phyloP scores from a whole-genome alignment of 2,329 filamentous ascomycete species.

The Corinectria fuckeliana region DNA sequence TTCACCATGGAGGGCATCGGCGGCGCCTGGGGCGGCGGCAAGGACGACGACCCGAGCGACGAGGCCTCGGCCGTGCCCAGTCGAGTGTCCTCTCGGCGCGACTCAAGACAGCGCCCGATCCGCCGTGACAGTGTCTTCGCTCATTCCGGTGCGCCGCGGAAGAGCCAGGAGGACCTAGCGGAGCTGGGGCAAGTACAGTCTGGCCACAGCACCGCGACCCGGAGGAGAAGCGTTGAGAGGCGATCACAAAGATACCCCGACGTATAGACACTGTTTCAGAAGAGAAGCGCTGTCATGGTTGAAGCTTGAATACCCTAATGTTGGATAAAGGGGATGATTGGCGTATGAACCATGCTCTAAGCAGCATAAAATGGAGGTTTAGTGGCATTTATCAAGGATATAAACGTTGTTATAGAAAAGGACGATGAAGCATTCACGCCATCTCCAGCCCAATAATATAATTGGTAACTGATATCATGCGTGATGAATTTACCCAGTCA shows the following conservation, averaged over 20 bases:
- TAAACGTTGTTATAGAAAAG: neutral
- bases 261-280: slow-evolving; percentile 5
- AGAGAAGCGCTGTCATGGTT: neutral
- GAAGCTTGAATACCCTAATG: neutral
- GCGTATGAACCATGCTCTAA: neutral
- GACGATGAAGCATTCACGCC: neutral
- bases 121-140: slow-evolving; percentile 37
- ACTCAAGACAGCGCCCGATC: slow-evolving; percentile 8
- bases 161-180: slow-evolving; percentile 45
- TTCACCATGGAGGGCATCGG: slow-evolving; percentile 81
- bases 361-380: neutral
- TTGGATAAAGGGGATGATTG: neutral
- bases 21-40: slow-evolving; percentile 60
- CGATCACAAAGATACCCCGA: slow-evolving; percentile 20
- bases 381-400: neutral
- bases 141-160: slow-evolving; percentile 36
- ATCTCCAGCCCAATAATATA: neutral
- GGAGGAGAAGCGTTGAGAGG: slow-evolving; percentile 37
- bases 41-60: slow-evolving; percentile 25
- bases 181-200: slow-evolving; percentile 42
- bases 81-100: slow-evolving; percentile 16
- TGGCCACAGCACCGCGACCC: slow-evolving; percentile 40
- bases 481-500: neutral
- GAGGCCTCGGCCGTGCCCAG: slow-evolving; percentile 26
- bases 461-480: neutral